A percentile compares a stretch with the other conserved stretches of the same genome.
Evolutionary conservation across 805 yeast genomes (phyloP).

Genomic region (Nakazawaea ambrosiae): DNA sequence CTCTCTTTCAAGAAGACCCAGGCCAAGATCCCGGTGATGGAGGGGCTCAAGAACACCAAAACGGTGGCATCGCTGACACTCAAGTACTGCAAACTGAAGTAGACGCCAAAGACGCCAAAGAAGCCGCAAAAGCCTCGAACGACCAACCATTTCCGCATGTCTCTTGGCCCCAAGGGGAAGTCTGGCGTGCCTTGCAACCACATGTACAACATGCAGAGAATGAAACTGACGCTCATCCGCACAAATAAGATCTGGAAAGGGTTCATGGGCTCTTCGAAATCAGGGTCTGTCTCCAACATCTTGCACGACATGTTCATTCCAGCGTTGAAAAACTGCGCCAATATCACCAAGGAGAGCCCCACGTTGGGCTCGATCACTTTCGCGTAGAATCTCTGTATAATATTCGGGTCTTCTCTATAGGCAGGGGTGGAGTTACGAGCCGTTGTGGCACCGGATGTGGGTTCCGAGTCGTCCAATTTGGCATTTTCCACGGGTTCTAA

Average conservation of each 20-base stretch:
- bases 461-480: too few relatives aligned
- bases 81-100: constrained; percentile 65
- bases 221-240: constrained; percentile 68
- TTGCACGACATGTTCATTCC: constrained; percentile 73
- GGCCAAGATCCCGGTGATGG: constrained; percentile 70
- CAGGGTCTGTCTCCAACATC: constrained; percentile 60
- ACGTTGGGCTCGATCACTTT: constrained; percentile 26
- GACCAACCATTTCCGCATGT: constrained; percentile 44
- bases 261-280: constrained; percentile 53
- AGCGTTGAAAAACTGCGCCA: constrained; percentile 69
- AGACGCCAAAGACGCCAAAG: constrained; percentile 74
- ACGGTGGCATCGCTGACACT: constrained; percentile 78
- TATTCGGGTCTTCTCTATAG: background rate
- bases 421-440: too few relatives aligned
- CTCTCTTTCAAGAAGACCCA: constrained; percentile 59
- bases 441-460: too few relatives aligned
- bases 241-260: constrained; percentile 74
- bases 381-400: background rate
- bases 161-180: constrained; percentile 66
- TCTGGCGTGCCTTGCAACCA: constrained; percentile 41
- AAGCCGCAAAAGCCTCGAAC: constrained; percentile 70
- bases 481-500: background rate
- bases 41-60: constrained; percentile 72
- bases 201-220: constrained; percentile 53
- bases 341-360: constrained; percentile 52